Base-by-base conservation (phyloP, 352 stramenopile genomes). In the Globisporangium spiculum region DNA sequence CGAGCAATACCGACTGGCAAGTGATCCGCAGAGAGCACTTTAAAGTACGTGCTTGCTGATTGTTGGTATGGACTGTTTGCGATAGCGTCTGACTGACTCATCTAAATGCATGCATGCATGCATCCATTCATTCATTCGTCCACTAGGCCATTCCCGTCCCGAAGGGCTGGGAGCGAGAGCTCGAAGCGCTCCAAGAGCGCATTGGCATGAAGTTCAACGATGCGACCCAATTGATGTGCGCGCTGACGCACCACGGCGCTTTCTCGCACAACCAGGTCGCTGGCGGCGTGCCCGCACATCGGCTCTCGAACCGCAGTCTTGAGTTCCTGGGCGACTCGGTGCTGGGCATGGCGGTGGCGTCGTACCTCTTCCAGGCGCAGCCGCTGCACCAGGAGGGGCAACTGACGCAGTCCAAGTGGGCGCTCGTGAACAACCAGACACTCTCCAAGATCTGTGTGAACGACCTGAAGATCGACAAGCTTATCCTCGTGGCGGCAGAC, bases 261-360 rank as follows among this genome's bases (percentile, higher is more conserved):
- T 73, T 94, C n/a, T 69, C 72, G 6, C 72, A 76, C 46, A 69
- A 77, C 60, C 65, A 76, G 7, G 67, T 93, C 32, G 73, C 75
- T 0, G 34, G 69, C 1, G 66, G 74, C 12, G 72, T 92, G 6
- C 76, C 78, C 1, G 74, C 80, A 4, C 77, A 90, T 38, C 86
- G 88, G 18, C 68, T 92, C 12, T 90, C 88, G 54, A 96, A 96
- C 66, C 84, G 88, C 34, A 92, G 83, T 71, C 72, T 96, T 22
- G 88, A 96, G 70, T 94, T 92, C 63, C 74, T 96, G 1, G 88
- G 88, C 32, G 88, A 96, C 72, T 91, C 88, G 60, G 34, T 96
- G 10, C 74, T 96, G 4, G 80, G 84, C 30, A 80, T 88, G 60
- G 79, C 79, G 4, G 80, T 84, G 4, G 75, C 88, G 4, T 80